Evolutionary conservation across 1,284 basidiomycete species (phyloP), one percentile per base, ranked within the genome.

Genomic region (Ceratobasidium theobromae): DNA sequence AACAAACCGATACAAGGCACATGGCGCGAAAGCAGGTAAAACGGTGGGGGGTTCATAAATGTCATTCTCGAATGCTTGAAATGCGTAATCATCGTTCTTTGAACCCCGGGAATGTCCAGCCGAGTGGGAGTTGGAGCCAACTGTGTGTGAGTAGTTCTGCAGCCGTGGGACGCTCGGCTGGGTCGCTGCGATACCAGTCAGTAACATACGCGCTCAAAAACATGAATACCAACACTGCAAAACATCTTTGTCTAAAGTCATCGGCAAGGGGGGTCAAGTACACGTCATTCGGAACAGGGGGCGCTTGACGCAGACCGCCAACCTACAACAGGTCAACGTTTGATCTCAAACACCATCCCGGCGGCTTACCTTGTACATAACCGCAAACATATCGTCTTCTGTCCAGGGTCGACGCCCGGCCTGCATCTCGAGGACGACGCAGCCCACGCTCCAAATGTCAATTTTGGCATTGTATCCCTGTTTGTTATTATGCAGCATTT

Each of bases 361-460:
- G 28, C 27, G 43, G 74, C 82, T 69, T 73, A 93, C 92, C 82
- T 94, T 92, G 76, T 94, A 90, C 87, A 99, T 92, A 68, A 97
- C 95, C 5, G 93, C 90, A 69, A 97, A 84, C 68, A 88, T 86
- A 75, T 96, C 93, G 71, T 93, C 87, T 27, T 91, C 89, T 21
- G 82, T 86, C 97, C 97, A 99, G 4, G 97, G 96, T 54, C 96
- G 80, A 72, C 88, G 84, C 3, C 96, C 97, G 11, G 93, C 91
- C 86, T 95, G 95, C 97, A 99, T 99, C 77, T 99, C 96, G 70
- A 98, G 81, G 3, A 97, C 91, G 14, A 99, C 93, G 78, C 96
- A 99, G 0, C 96, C 96, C 2, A 99, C 84, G 74, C 91, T 94
- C 97, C 96, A 99, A 70, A 99, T 98, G 75, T 99, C 97, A 38